A percentile compares a stretch with the other conserved stretches of the same genome.
These are phyloP conservation scores for Massariosphaeria phaeospora DNA, from an alignment of 495 filamentous ascomycete genomes.

Conservation along the genomic window DNA sequence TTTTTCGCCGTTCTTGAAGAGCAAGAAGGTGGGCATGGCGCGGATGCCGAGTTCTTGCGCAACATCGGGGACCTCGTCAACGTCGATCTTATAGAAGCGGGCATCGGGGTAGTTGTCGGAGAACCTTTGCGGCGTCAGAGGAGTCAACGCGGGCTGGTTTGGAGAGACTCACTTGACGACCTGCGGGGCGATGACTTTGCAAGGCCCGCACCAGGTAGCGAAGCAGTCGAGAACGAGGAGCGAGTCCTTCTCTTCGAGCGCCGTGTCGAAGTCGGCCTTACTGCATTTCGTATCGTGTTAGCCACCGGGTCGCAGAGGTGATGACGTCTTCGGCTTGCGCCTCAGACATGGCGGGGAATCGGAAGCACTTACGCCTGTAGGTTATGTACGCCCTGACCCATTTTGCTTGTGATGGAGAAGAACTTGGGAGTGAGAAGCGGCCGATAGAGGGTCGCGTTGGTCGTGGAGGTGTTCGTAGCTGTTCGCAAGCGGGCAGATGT, in stretches of 20 bases:
- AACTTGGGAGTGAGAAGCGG: constrained; percentile 29
- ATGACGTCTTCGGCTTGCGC: constrained; percentile 23
- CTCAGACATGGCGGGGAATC: neutral
- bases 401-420: constrained; percentile 46
- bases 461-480: constrained; percentile 16
- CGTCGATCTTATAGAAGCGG: constrained; percentile 88
- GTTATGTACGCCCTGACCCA: constrained; percentile 53
- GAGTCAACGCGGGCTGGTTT: constrained; percentile 22
- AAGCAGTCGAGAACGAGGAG: constrained; percentile 80
- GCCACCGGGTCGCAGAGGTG: neutral
- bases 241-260: constrained; percentile 47
- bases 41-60: constrained; percentile 76
- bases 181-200: constrained; percentile 78
- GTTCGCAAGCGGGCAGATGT: constrained; percentile 30
- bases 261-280: constrained; percentile 55
- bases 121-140: constrained; percentile 42
- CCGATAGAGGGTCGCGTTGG: constrained; percentile 33
- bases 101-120: constrained; percentile 52
- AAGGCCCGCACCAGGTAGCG: constrained; percentile 91
- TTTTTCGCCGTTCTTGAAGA: constrained; percentile 75
- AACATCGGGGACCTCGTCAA: constrained; percentile 73
- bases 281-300: constrained; percentile 43
- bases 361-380: constrained; percentile 43
- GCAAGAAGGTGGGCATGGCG: constrained; percentile 90
- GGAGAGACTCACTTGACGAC: constrained; percentile 54